phyloP scores from a whole-genome alignment of 768 basidiomycete species.

The Pholiota conissans region DNA sequence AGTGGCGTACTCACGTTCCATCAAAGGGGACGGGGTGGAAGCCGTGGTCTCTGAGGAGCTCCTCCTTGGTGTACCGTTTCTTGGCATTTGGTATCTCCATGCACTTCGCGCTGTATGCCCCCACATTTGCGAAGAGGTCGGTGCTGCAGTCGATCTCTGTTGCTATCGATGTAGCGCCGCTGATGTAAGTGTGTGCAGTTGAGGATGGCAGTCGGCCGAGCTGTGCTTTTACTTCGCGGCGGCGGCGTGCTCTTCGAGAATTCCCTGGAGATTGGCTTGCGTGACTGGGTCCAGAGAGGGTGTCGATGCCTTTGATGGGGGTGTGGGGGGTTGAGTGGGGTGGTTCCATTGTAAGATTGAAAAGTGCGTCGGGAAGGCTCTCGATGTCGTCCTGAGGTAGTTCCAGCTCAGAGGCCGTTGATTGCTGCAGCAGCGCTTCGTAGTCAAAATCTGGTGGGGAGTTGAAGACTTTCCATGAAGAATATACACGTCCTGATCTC shows the following conservation, averaged over 20 bases:
- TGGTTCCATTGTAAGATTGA: no score
- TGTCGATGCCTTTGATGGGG: not conserved
- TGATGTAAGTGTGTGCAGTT: not conserved
- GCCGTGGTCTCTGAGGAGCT: not conserved
- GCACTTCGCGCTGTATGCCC: not conserved
- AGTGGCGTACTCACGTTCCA: not conserved
- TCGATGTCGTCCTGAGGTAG: not conserved
- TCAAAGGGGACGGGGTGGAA: not conserved
- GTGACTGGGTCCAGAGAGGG: no score
- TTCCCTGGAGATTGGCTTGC: not conserved
- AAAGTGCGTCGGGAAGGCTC: no score
- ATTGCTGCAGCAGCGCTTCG: not conserved
- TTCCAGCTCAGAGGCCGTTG: not conserved
- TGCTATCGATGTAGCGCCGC: not conserved
- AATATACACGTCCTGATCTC: not conserved
- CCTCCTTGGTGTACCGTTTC: not conserved
- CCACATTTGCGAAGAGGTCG: not conserved
- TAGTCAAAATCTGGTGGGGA: not conserved
- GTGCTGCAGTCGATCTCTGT: not conserved
- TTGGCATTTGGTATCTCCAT: not conserved
- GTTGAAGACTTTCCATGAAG: no score
- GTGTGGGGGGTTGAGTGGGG: not conserved
- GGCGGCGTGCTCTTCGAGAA: not conserved
- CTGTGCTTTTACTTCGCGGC: not conserved
- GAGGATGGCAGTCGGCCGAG: not conserved